Evolutionary conservation across 129 eudicot species (phyloP), one percentile per base, ranked within the genome.

Genomic region (Arctium lappa): DNA sequence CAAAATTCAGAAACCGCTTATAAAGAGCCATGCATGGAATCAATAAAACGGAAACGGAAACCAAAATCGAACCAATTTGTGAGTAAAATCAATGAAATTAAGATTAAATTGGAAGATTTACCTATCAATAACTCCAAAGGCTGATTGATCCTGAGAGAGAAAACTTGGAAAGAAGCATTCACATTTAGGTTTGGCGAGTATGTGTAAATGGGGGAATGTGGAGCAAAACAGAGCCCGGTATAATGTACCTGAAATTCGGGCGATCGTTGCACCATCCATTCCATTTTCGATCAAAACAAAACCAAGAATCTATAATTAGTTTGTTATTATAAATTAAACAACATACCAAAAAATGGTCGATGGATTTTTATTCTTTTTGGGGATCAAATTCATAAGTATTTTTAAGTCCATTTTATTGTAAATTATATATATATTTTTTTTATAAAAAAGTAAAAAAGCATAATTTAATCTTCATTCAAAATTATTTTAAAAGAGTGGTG

Each of bases 221-320:
- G 27, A 83, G 60, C 56, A 69, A 22, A 65, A 36, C 65, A 30
- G 70, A 31, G 33, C 2, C 75, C 79, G 33, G 10, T 60, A 16
- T 60, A 60, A 68, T 56, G 69, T 71, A 72, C 87, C 33, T 60
- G 60, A 84, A 79, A 22, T 73, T 79, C 81, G 86, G 86, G 86
- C 7, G 44, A 68, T 82, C 87, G 80, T 83, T 84, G 9, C 56
- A 79, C 87, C 87, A 79, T 74, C 79, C 87, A 15, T 79, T 84
- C 33, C 80, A 15, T 5, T 73, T 76, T 79, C 31, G n/a, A 65
- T 44, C 72, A 31, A 0, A 27, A 42, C 31, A n/a, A 16, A 37
- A 73, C 39, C 76, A 37, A 73, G 9, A n/a, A 39, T 78, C 87
- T 78, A 84, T 72, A 72, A 84, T 84, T 84, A 78, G 87, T 78